phyloP scores from a whole-genome alignment of 2,329 filamentous ascomycete genomes.

The Neonectria faginata region DNA sequence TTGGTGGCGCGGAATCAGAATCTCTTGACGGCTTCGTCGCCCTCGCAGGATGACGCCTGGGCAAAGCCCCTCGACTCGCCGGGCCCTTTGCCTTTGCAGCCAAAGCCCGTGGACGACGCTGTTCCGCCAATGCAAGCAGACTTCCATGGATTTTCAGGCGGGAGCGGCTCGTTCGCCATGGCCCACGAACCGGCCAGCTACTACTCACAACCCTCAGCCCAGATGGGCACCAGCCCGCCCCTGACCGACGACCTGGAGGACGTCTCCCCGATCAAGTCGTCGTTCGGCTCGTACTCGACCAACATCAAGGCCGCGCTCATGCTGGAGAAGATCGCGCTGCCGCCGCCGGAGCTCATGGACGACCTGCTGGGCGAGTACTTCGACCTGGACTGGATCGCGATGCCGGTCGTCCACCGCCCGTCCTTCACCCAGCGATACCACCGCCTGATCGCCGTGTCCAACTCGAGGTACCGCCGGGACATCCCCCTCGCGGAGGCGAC shows the following conservation, averaged over 20 bases:
- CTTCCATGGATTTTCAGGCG: slow-evolving; percentile 30
- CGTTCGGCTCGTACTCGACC: slow-evolving; percentile 46
- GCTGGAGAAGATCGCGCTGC: slow-evolving; percentile 45
- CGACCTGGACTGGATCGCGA: slow-evolving; percentile 41
- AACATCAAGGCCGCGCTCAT: slow-evolving; percentile 43
- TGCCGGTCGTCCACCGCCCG: slow-evolving; percentile 42
- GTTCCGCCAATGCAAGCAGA: slow-evolving; percentile 41
- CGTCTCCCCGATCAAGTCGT: slow-evolving; percentile 34
- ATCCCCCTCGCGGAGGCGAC: slow-evolving; percentile 44
- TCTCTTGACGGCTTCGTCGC: slow-evolving; percentile 35
- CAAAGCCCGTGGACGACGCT: slow-evolving; percentile 34
- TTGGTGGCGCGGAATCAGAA: slow-evolving; percentile 31
- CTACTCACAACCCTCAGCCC: slow-evolving; percentile 33
- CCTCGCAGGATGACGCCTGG: slow-evolving; percentile 40
- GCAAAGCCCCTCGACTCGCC: slow-evolving; percentile 38
- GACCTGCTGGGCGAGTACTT: slow-evolving; percentile 44
- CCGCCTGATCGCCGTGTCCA: slow-evolving; percentile 44
- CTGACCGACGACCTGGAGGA: slow-evolving; percentile 46
- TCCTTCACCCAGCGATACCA: slow-evolving; percentile 44
- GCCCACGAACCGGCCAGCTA: slow-evolving; percentile 37
- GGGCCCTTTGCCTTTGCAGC: slow-evolving; percentile 32
- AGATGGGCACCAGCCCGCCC: slow-evolving; percentile 43
- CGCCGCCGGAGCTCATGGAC: slow-evolving; percentile 44
- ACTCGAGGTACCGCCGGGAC: slow-evolving; percentile 45
- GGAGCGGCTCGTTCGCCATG: slow-evolving; percentile 32